A percentile compares a stretch with the other conserved stretches of the same genome.
These are phyloP conservation scores for Trichophyton equinum DNA, from an alignment of 2,329 filamentous ascomycete genomes.

Conservation along the genomic window DNA sequence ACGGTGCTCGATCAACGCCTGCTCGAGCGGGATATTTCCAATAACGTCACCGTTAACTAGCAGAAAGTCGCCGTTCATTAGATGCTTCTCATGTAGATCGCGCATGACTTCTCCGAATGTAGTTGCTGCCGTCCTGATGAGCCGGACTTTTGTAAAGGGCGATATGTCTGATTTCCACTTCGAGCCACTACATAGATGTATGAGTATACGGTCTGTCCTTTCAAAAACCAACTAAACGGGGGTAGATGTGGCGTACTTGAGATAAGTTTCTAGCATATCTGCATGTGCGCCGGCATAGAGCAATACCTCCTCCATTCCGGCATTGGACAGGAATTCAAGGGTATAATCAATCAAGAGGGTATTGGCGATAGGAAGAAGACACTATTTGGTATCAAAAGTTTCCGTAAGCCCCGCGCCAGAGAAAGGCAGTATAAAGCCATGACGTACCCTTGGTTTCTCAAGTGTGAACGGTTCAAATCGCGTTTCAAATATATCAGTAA, in stretches of 20 bases:
- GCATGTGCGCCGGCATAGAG: conserved; percentile 84
- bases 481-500: conserved; percentile 90
- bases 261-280: conserved; percentile 75
- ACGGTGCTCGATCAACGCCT: conserved; percentile 64
- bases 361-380: conserved; percentile 84
- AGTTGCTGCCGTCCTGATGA: conserved; percentile 74
- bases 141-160: conserved; percentile 67
- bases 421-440: background rate
- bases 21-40: conserved; percentile 75
- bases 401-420: background rate
- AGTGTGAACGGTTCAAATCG: conserved; percentile 81
- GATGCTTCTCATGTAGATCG: conserved; percentile 72
- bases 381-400: conserved; percentile 40
- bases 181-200: conserved; percentile 41
- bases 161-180: conserved; percentile 62
- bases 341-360: conserved; percentile 95
- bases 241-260: conserved; percentile 40
- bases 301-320: conserved; percentile 86
- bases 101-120: conserved; percentile 91
- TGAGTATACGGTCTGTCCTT: background rate
- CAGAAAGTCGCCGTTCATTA: conserved; percentile 84
- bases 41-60: conserved; percentile 87
- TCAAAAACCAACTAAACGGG: too few relatives aligned
- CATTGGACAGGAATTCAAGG: conserved; percentile 87
- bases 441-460: conserved; percentile 68